Percentiles rank a stretch among this genome's conserved stretches.
Conservation (phyloP, 495 filamentous ascomycete species). For the Aspergillus campestris region DNA sequence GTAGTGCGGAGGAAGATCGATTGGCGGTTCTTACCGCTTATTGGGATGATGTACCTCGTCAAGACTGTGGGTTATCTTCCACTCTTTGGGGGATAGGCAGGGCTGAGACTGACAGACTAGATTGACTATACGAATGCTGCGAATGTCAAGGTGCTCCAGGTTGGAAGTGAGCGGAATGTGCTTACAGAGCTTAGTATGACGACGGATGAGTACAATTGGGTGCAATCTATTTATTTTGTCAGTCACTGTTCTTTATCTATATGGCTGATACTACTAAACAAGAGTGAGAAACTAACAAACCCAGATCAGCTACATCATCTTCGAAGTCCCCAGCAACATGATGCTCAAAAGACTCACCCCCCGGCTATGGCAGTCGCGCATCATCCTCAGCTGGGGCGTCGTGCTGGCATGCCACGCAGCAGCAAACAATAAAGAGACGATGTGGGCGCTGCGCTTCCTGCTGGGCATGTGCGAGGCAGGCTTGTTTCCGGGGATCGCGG, state of each 20-base stretch:
- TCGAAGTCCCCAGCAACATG: conserved; percentile 25
- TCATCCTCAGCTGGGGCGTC: conserved; percentile 30
- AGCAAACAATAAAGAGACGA: conserved; percentile 20
- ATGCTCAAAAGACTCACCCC: conserved; percentile 26
- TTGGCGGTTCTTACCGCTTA: conserved; percentile 19
- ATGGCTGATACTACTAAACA: no score
- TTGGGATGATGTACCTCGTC: conserved; percentile 25
- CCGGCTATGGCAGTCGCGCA: conserved; percentile 25
- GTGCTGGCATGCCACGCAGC: conserved; percentile 27
- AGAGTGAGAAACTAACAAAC: background rate
- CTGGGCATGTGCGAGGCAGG: conserved; percentile 32
- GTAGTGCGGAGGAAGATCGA: conserved; percentile 23
- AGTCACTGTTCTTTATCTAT: background rate
- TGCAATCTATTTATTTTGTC: conserved; percentile 24
- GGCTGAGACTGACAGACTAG: conserved; percentile 1
- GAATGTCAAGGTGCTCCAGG: conserved; percentile 27
- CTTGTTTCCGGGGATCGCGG: conserved; percentile 28
- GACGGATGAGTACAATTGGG: conserved; percentile 27
- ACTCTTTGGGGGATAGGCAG: no score
- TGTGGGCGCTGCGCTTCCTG: conserved; percentile 25
- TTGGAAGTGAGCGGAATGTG: conserved; percentile 19
- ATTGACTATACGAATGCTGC: conserved; percentile 28
- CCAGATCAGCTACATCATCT: conserved; percentile 25
- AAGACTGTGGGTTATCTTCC: conserved; percentile 13
- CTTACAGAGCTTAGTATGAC: conserved; percentile 25